These are phyloP conservation scores for Pichia paraexigua DNA, from an alignment of 805 yeast genomes.

Conservation along the genomic window DNA sequence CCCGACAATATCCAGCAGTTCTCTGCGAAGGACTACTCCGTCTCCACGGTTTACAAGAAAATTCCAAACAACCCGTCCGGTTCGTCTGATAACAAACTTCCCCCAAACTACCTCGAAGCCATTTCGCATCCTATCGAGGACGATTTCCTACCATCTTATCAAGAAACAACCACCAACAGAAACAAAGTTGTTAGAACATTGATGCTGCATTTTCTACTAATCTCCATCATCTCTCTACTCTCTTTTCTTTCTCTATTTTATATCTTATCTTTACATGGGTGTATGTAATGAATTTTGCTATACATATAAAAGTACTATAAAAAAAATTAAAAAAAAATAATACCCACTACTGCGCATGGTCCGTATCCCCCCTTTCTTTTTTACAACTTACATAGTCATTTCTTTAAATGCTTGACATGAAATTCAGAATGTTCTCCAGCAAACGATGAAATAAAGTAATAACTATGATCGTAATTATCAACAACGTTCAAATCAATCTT, in stretches of 20 bases:
- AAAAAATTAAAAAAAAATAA: too few relatives aligned
- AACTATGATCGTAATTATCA: constrained; percentile 87
- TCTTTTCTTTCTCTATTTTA: background rate
- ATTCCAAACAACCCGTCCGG: background rate
- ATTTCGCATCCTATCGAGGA: background rate
- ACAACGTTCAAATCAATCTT: constrained; percentile 52
- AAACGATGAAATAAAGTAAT: constrained; percentile 75
- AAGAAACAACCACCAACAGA: background rate
- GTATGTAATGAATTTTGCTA: background rate
- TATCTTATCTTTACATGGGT: background rate
- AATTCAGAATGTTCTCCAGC: constrained; percentile 77
- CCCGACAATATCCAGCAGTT: constrained; percentile 28
- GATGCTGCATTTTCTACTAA: too few relatives aligned
- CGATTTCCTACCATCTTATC: background rate
- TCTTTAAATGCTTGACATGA: constrained; percentile 55
- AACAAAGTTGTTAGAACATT: background rate
- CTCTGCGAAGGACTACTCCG: constrained; percentile 25
- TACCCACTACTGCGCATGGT: too few relatives aligned
- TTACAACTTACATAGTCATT: constrained; percentile 10
- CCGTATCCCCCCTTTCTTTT: too few relatives aligned
- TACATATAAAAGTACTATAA: too few relatives aligned
- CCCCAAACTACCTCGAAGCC: background rate
- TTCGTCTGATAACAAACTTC: background rate
- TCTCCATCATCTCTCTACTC: background rate
- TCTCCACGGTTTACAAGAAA: constrained; percentile 7